phyloP scores from a whole-genome alignment of 371 early-diverging fungal genomes.

The Rhizopus arrhizus region DNA sequence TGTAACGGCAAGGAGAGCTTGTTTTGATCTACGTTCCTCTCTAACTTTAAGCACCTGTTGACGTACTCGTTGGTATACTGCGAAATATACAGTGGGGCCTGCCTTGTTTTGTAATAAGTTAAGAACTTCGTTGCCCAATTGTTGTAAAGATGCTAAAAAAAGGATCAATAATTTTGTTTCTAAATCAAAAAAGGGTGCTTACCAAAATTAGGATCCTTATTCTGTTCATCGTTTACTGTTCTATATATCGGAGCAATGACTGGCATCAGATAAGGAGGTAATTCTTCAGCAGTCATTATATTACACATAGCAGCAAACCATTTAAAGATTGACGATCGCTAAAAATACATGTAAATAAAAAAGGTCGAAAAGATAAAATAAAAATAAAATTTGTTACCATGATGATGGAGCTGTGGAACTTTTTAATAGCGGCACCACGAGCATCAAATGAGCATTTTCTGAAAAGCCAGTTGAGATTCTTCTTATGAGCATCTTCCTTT shows the following conservation, averaged over 20 bases:
- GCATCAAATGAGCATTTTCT: constrained; percentile 70
- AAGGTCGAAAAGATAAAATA: background rate
- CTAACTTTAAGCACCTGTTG: constrained; percentile 51
- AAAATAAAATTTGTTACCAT: constrained; percentile 37
- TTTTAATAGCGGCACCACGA: constrained; percentile 62
- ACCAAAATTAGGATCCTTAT: constrained; percentile 64
- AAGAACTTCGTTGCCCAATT: constrained; percentile 79
- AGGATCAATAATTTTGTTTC: background rate
- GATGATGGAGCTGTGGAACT: constrained; percentile 41
- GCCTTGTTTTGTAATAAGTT: constrained; percentile 76
- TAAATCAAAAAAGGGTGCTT: constrained; percentile 15
- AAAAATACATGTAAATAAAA: constrained; percentile 3
- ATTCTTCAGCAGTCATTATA: constrained; percentile 58
- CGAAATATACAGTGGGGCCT: constrained; percentile 76
- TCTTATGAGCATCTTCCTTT: constrained; percentile 31
- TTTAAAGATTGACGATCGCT: constrained; percentile 82
- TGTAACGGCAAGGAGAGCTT: constrained; percentile 52
- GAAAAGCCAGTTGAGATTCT: constrained; percentile 63
- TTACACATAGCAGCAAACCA: constrained; percentile 89
- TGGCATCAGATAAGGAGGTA: constrained; percentile 67
- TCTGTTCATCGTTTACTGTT: constrained; percentile 73
- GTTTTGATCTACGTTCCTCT: constrained; percentile 51
- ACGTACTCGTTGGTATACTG: constrained; percentile 74
- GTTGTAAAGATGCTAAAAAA: constrained; percentile 69
- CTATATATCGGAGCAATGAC: constrained; percentile 84